Evolutionary conservation across 371 early-diverging fungal species (phyloP).

Genomic region (Zancudomyces culisetae): DNA sequence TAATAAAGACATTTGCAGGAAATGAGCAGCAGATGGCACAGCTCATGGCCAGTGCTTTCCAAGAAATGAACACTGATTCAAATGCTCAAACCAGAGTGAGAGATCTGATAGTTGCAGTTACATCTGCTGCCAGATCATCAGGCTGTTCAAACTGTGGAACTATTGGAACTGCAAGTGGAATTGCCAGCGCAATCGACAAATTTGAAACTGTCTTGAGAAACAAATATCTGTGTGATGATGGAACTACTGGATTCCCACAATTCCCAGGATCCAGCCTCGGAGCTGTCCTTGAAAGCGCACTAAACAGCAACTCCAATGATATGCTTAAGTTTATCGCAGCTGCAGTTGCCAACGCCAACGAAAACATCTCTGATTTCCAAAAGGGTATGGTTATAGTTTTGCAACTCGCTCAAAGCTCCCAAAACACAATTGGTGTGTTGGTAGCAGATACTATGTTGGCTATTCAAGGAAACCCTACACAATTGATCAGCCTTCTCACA

Average conservation of each 20-base stretch:
- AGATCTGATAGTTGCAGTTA: not conserved
- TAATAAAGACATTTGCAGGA: not conserved
- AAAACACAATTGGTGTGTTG: not conserved
- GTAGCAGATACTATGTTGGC: not conserved
- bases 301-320: not conserved
- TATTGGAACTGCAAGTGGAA: not conserved
- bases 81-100: not conserved
- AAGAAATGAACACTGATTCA: not conserved
- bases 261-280: not conserved
- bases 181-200: not conserved
- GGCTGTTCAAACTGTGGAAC: not conserved
- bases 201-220: not conserved
- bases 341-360: not conserved
- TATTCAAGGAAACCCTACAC: not conserved
- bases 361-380: not conserved
- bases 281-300: not conserved
- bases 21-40: not conserved
- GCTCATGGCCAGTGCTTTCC: not conserved
- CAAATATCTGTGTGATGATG: not conserved
- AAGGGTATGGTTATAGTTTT: not conserved
- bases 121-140: too few relatives aligned
- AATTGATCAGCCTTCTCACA: not conserved
- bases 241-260: not conserved
- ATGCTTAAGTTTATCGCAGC: not conserved
- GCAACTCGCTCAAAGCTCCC: not conserved